Conservation (phyloP, 2,329 filamentous ascomycete genomes). For the Hymenoscyphus repandus region DNA sequence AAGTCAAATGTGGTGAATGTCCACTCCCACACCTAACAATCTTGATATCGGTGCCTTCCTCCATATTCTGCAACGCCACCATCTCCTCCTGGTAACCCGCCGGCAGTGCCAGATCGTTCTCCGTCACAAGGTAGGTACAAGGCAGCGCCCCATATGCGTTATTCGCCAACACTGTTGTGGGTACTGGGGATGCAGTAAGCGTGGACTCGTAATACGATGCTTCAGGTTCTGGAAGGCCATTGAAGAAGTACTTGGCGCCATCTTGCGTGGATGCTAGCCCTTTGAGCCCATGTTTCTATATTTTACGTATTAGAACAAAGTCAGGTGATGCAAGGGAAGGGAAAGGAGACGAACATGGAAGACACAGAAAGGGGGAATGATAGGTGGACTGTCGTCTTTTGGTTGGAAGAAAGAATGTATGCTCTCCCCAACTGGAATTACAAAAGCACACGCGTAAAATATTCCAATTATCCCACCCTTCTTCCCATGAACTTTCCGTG, state of each 20-base stretch:
- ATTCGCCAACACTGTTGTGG: constrained; percentile 4
- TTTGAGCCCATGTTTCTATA: constrained; percentile 6
- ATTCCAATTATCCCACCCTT: constrained; percentile 3
- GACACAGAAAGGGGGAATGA: constrained; percentile 6
- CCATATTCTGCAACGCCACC: constrained; percentile 4
- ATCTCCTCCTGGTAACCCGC: constrained; percentile 7
- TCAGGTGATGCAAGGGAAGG: background rate
- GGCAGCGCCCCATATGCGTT: constrained; percentile 10
- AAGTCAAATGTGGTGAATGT: constrained; percentile 4
- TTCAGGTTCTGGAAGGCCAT: constrained; percentile 2
- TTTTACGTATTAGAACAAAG: too few relatives aligned
- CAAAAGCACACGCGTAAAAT: constrained; percentile 1
- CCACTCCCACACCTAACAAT: background rate
- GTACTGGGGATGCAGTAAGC: constrained; percentile 4
- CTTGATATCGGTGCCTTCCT: background rate
- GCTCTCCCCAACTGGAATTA: constrained; percentile 3
- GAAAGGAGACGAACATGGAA: constrained; percentile 1
- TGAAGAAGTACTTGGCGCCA: constrained; percentile 10
- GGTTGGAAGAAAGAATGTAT: constrained; percentile 6
- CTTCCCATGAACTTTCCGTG: background rate
- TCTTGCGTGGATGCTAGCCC: constrained; percentile 3
- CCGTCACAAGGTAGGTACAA: constrained; percentile 6
- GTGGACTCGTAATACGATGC: constrained; percentile 7
- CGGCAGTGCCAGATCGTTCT: constrained; percentile 8
- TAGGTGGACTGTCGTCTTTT: constrained; percentile 1